Percentiles rank a stretch among this genome's conserved stretches.
phyloP scores from a whole-genome alignment of 768 basidiomycete genomes.

The Coprinopsis strossmayeri region DNA sequence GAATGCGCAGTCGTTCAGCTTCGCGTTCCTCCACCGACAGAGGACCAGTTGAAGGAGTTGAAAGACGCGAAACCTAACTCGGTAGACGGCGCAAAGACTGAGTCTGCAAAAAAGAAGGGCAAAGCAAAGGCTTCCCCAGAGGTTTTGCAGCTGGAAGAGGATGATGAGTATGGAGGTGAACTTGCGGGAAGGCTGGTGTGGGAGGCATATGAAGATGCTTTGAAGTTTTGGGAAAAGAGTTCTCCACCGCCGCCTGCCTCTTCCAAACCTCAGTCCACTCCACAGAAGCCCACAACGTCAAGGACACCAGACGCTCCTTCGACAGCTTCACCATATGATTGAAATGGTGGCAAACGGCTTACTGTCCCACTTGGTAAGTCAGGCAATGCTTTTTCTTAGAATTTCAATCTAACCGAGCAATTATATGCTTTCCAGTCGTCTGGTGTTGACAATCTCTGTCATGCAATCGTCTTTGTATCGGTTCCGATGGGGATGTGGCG shows the following conservation, averaged over 20 bases:
- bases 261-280: background rate
- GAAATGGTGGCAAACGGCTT: too few relatives aligned
- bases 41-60: conserved; percentile 10
- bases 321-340: background rate
- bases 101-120: conserved; percentile 18
- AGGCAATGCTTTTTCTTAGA: too few relatives aligned
- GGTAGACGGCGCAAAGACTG: conserved; percentile 11
- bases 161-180: conserved; percentile 70
- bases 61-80: conserved; percentile 13
- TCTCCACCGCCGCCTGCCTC: conserved; percentile 19
- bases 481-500: too few relatives aligned
- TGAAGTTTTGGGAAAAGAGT: conserved; percentile 61
- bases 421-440: too few relatives aligned
- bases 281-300: background rate
- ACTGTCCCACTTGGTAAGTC: too few relatives aligned
- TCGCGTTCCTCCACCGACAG: conserved; percentile 23
- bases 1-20: conserved; percentile 60
- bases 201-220: conserved; percentile 65
- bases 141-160: conserved; percentile 41
- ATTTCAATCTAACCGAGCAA: too few relatives aligned
- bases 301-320: background rate
- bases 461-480: too few relatives aligned
- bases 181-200: conserved; percentile 61
- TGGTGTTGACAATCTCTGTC: too few relatives aligned
- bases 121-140: conserved; percentile 22